Evolutionary conservation across 495 filamentous ascomycete genomes (phyloP).

Genomic region (Letharia lupina): DNA sequence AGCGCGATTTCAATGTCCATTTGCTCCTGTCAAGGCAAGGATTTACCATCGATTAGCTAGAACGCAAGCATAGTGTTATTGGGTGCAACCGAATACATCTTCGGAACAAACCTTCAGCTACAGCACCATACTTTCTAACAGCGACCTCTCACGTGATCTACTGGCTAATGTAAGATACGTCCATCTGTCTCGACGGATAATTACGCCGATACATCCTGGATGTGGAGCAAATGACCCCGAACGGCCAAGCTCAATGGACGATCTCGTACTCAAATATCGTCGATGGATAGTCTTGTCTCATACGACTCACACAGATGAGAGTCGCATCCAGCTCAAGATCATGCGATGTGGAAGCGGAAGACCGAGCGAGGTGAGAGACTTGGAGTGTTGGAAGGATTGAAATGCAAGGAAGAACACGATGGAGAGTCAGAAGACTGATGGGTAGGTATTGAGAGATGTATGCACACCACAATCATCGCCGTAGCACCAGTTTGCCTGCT

Average conservation of each 20-base stretch:
- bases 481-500: not conserved
- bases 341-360: constrained; percentile 36
- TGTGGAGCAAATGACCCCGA: constrained; percentile 17
- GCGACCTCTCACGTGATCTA: not conserved
- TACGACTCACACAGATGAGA: constrained; percentile 28
- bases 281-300: constrained; percentile 43
- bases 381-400: constrained; percentile 14
- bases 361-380: constrained; percentile 53
- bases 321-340: constrained; percentile 52
- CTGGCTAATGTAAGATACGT: not conserved
- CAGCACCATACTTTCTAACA: not conserved
- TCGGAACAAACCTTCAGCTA: not conserved
- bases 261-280: constrained; percentile 51
- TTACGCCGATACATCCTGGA: constrained; percentile 42
- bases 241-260: constrained; percentile 8
- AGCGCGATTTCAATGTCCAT: not conserved
- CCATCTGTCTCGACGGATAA: constrained; percentile 40
- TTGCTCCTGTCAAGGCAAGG: not conserved
- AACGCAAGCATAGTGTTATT: not conserved
- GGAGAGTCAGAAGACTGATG: not conserved
- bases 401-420: constrained; percentile 26
- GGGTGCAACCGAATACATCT: not conserved
- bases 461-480: not conserved
- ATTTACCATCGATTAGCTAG: not conserved
- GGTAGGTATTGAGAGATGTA: not conserved